phyloP scores from a whole-genome alignment of 2,329 filamentous ascomycete genomes.

The Botrytis fabae region DNA sequence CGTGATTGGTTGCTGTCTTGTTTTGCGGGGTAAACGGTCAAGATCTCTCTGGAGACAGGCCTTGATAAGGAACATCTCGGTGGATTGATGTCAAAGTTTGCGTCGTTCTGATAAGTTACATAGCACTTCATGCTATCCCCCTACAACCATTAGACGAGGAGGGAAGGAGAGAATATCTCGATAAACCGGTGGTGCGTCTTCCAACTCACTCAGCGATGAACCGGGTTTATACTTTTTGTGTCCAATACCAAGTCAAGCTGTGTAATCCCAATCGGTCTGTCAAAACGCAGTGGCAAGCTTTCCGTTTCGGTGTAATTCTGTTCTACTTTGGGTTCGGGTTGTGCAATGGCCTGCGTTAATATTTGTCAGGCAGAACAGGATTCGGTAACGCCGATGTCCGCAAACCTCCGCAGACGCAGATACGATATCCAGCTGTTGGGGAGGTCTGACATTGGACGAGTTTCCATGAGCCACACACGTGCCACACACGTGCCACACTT shows the following conservation, averaged over 20 bases:
- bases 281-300: neutral
- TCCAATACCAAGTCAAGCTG: neutral
- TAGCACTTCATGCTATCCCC: neutral
- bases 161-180: neutral
- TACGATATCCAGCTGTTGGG: neutral
- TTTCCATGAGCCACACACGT: neutral
- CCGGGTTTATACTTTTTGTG: neutral
- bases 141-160: neutral
- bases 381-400: slow-evolving; percentile 7
- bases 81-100: neutral
- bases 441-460: neutral
- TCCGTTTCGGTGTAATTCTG: neutral
- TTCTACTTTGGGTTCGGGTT: neutral
- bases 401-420: neutral
- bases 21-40: neutral
- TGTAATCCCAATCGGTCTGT: neutral
- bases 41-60: neutral
- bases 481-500: neutral
- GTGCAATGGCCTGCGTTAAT: neutral
- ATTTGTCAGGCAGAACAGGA: neutral
- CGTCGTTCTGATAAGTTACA: neutral
- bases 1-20: neutral
- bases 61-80: neutral
- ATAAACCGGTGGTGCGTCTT: neutral
- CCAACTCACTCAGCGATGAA: neutral